Evolutionary conservation across 371 early-diverging fungal genomes (phyloP).

Genomic region (Dichotomocladium elegans): DNA sequence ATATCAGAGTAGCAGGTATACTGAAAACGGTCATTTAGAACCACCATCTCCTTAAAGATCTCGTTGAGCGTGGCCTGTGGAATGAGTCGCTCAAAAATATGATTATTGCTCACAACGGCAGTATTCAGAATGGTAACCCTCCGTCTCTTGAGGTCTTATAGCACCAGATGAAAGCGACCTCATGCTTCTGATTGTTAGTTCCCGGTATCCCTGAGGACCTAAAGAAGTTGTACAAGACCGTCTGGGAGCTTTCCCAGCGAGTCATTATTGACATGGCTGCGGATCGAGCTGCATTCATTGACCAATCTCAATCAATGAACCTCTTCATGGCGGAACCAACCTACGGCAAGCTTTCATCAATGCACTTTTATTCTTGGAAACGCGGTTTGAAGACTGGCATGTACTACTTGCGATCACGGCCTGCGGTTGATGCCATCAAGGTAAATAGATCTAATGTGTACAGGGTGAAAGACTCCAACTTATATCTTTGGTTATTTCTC

Average conservation of each 20-base stretch:
- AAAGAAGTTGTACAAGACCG: slow-evolving; percentile 96
- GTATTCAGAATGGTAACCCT: slow-evolving; percentile 63
- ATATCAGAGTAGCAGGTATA: not conserved
- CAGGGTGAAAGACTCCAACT: not conserved
- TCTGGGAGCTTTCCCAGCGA: slow-evolving; percentile 96
- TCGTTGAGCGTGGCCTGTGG: slow-evolving; percentile 93
- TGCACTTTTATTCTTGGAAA: slow-evolving; percentile 99
- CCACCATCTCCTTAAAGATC: slow-evolving; percentile 90
- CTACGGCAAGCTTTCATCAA: slow-evolving; percentile 90
- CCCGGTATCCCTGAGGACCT: slow-evolving; percentile 79
- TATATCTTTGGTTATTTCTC: not conserved
- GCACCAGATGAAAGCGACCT: not conserved
- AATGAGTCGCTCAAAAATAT: slow-evolving; percentile 93
- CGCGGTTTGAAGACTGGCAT: slow-evolving; percentile 98
- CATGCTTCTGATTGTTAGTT: slow-evolving; percentile 35
- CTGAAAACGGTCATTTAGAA: slow-evolving; percentile 44
- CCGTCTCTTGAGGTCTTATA: not conserved
- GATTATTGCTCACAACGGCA: slow-evolving; percentile 94
- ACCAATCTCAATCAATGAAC: slow-evolving; percentile 97
- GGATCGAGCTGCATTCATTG: slow-evolving; percentile 96
- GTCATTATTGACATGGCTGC: slow-evolving; percentile 77
- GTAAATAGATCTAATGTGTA: slow-evolving; percentile 1
- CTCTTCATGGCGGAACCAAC: slow-evolving; percentile 94
- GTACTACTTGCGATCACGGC: slow-evolving; percentile 98
- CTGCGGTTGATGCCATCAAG: slow-evolving; percentile 97